These are phyloP conservation scores for Phytophthora megakarya DNA, from an alignment of 352 stramenopile genomes.

Conservation along the genomic window DNA sequence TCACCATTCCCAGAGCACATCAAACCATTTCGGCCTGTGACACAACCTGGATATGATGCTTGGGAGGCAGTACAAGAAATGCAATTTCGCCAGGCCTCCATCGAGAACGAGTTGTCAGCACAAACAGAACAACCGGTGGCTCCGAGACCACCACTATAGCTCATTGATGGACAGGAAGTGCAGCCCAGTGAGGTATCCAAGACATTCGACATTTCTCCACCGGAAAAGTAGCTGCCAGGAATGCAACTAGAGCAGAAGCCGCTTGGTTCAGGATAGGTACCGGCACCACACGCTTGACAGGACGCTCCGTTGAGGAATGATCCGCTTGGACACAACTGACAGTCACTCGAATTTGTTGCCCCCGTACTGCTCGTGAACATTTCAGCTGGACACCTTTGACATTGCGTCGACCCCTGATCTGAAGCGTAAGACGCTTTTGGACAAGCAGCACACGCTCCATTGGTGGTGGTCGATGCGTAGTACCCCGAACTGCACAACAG, in stretches of 20 bases:
- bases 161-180: conserved; percentile 51
- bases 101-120: conserved; percentile 42
- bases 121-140: conserved; percentile 44
- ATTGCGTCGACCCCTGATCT: conserved; percentile 26
- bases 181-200: conserved; percentile 36
- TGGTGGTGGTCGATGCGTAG: conserved; percentile 37
- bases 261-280: conserved; percentile 34
- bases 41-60: conserved; percentile 41
- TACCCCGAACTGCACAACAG: conserved; percentile 43
- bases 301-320: conserved; percentile 38
- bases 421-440: conserved; percentile 46
- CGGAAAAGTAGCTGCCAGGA: conserved; percentile 48
- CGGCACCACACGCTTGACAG: conserved; percentile 32
- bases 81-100: conserved; percentile 61
- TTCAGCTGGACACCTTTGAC: conserved; percentile 39
- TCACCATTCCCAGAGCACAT: conserved; percentile 60
- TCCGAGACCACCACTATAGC: conserved; percentile 23
- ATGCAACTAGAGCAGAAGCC: conserved; percentile 48
- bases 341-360: conserved; percentile 35
- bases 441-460: conserved; percentile 50
- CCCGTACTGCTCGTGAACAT: conserved; percentile 40
- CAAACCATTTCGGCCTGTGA: conserved; percentile 57
- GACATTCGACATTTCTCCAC: neutral
- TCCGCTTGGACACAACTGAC: conserved; percentile 35
- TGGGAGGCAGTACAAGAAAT: conserved; percentile 44